Evolutionary conservation across 2,329 filamentous ascomycete genomes (phyloP).

Genomic region (Pseudogymnoascus sp.): DNA sequence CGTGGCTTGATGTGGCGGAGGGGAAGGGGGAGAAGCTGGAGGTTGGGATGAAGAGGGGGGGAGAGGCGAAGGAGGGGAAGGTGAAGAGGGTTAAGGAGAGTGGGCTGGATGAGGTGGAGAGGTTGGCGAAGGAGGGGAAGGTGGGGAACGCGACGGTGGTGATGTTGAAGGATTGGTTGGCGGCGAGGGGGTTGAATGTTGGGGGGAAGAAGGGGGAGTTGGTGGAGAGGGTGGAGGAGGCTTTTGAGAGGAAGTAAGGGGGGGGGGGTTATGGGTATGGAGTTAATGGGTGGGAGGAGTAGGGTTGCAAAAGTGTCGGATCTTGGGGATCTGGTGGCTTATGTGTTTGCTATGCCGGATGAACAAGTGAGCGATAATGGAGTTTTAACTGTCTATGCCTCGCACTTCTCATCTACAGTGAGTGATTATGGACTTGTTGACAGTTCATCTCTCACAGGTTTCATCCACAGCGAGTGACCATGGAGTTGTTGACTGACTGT

Average conservation of each 20-base stretch:
- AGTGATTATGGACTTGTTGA: not conserved
- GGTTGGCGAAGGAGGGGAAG: constrained; percentile 11
- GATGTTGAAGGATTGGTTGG: constrained; percentile 21
- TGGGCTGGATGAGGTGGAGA: constrained; percentile 19
- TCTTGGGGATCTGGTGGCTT: not conserved
- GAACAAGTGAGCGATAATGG: not conserved
- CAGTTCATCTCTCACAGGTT: not conserved
- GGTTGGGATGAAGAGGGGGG: constrained; percentile 40
- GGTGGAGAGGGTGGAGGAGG: constrained; percentile 14
- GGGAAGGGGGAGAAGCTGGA: constrained; percentile 11
- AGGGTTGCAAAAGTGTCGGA: not conserved
- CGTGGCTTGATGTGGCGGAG: constrained; percentile 1
- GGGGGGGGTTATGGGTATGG: not conserved
- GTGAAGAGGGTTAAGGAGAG: constrained; percentile 12
- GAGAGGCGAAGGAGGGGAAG: constrained; percentile 32
- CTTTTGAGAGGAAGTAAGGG: not conserved
- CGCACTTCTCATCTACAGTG: not conserved
- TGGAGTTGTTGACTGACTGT: not conserved
- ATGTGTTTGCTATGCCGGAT: not conserved
- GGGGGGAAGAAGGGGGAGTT: constrained; percentile 24
- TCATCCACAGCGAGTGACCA: not conserved
- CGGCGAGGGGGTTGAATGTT: constrained; percentile 17
- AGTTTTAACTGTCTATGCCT: not conserved
- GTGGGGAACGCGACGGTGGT: constrained; percentile 18
- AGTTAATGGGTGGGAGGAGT: not conserved